Percentiles rank a stretch among this genome's conserved stretches.
These are phyloP conservation scores for Wickerhamiella qilinensis DNA, from an alignment of 805 yeast species.

Conservation along the genomic window DNA sequence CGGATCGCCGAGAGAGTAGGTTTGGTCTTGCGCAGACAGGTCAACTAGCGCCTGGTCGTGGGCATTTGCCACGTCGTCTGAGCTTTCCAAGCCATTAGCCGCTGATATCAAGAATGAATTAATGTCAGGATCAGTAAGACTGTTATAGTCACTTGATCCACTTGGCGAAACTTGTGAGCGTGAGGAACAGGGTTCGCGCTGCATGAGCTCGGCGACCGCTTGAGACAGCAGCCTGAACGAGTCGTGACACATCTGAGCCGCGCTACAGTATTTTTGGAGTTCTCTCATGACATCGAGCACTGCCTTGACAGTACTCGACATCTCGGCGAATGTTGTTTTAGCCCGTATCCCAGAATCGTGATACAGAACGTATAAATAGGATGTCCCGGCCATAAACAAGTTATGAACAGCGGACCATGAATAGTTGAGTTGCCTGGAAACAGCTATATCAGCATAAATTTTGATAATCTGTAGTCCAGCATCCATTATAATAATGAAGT, in stretches of 20 bases:
- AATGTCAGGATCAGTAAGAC: not conserved
- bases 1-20: too few species aligned
- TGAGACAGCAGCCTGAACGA: constrained; percentile 6
- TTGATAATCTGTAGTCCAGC: constrained; percentile 53
- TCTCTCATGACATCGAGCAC: constrained; percentile 7
- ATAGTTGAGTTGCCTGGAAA: constrained; percentile 50
- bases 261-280: constrained; percentile 7
- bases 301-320: constrained; percentile 7
- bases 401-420: constrained; percentile 92
- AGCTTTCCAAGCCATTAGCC: not conserved
- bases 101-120: not conserved
- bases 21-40: too few species aligned
- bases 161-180: not conserved
- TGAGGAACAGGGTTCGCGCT: not conserved
- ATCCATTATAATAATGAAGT: constrained; percentile 39
- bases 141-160: not conserved
- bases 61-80: not conserved
- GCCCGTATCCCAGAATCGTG: constrained; percentile 41
- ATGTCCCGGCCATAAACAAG: constrained; percentile 75
- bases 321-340: constrained; percentile 24
- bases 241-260: constrained; percentile 8
- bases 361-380: constrained; percentile 62
- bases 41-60: not conserved
- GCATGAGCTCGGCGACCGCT: constrained; percentile 7
- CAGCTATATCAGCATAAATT: constrained; percentile 42